Evolutionary conservation across 441 rosid species (phyloP), one percentile per base, ranked within the genome.

Genomic region (Breynia disticha): DNA sequence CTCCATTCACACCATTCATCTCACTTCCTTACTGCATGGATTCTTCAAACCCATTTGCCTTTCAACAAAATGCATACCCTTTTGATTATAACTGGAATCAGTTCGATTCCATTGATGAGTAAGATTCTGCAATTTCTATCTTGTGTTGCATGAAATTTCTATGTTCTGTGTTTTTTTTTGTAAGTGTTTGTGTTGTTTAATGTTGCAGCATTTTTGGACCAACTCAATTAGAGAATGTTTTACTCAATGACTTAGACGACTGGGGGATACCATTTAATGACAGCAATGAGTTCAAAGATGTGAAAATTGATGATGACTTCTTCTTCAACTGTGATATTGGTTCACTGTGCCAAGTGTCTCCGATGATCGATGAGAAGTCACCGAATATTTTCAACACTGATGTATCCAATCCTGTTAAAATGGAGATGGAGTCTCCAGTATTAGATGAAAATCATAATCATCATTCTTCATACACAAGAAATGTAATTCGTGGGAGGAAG

Each of bases 401-500:
- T n/a, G n/a, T n/a, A n/a, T 11, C n/a, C n/a, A 11, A 15, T 1
- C 15, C 3, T 41, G n/a, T 11, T 9, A 41, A 13, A 3, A 41
- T 41, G 44, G 44, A 41, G 35, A 41, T 41, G 5, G 15, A 41
- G 2, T 41, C 44, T 41, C 44, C 13, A 15, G 3, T 41, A 9
- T 11, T 11, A 15, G 44, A 9, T 41, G 15, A 41, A 41, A 41
- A 11, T 41, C 15, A 41, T 41, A 3, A 41, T 41, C 15, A 41
- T 41, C 3, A 41, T 41, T 41, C 44, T 0, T 3, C n/a, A 4
- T 11, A n/a, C n/a, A n/a, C 44, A 9, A 41, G 44, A 15, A 41
- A 41, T 13, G 13, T 4, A 3, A 41, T 11, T 13, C 15, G 44
- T 41, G 50, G 65, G 63, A 65, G 58, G 64, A 77, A 68, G 62